Percentiles rank a stretch among this genome's conserved stretches.
Conservation (phyloP, 495 filamentous ascomycete species). For the Lindgomyces ingoldianus region DNA sequence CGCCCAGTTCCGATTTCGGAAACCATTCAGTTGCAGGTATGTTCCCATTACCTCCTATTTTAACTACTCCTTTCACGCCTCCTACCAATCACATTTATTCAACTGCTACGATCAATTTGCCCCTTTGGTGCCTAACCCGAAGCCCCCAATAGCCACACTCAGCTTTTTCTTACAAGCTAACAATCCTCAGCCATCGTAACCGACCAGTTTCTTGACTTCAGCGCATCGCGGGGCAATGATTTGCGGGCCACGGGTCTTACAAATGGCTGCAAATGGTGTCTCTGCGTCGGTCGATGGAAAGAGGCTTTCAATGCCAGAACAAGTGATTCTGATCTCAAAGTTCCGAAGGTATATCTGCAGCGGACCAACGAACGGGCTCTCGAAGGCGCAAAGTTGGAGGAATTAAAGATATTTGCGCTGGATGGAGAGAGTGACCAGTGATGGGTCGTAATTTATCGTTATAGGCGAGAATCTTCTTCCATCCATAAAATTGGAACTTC, state of each 20-base stretch:
- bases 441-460: too few species aligned
- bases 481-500: too few species aligned
- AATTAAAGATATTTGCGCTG: slow-evolving; percentile 51
- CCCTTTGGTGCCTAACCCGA: neutral
- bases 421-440: too few species aligned
- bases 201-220: slow-evolving; percentile 62
- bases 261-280: slow-evolving; percentile 61
- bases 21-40: slow-evolving; percentile 34
- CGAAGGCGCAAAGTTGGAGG: slow-evolving; percentile 47
- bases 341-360: slow-evolving; percentile 39
- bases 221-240: slow-evolving; percentile 59
- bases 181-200: slow-evolving; percentile 51
- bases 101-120: neutral
- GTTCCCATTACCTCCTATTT: neutral
- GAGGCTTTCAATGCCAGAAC: slow-evolving; percentile 53
- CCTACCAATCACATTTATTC: too few species aligned
- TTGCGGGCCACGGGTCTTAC: slow-evolving; percentile 55
- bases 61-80: neutral
- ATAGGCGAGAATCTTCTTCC: too few species aligned
- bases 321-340: slow-evolving; percentile 42
- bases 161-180: neutral
- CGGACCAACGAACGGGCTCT: slow-evolving; percentile 42
- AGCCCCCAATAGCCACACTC: neutral
- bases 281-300: slow-evolving; percentile 57
- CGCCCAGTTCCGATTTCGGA: slow-evolving; percentile 48